Conservation (phyloP, 352 stramenopile species). For the Pythium aristosporum region DNA sequence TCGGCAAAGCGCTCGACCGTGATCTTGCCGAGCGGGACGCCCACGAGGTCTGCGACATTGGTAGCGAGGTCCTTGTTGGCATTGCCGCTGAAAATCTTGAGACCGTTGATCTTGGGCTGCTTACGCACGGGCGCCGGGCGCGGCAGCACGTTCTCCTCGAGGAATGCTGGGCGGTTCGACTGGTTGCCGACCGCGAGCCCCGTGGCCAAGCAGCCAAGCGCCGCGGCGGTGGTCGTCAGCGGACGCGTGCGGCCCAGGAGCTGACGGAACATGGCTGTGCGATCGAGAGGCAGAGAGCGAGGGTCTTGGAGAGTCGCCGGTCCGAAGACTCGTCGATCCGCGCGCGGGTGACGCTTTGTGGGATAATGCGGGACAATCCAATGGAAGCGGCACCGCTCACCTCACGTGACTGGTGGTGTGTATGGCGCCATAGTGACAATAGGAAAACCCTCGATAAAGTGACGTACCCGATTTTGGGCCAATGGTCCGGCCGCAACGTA, state of each 20-base stretch:
- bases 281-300: conserved; percentile 1
- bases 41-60: conserved; percentile 97
- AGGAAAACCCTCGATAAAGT: neutral
- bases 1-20: conserved; percentile 99
- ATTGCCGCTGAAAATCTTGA: conserved; percentile 99
- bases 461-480: conserved; percentile 10
- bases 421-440: conserved; percentile 12
- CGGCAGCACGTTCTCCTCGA: conserved; percentile 53
- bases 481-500: no score
- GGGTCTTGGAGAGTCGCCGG: conserved; percentile 6
- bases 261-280: conserved; percentile 61
- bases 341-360: conserved; percentile 15
- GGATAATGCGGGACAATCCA: conserved; percentile 7
- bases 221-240: conserved; percentile 47
- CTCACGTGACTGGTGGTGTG: conserved; percentile 28
- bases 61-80: conserved; percentile 95
- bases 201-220: conserved; percentile 44
- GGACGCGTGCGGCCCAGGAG: conserved; percentile 53
- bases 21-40: conserved; percentile 97
- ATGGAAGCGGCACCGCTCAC: conserved; percentile 12
- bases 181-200: conserved; percentile 47
- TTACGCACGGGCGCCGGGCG: conserved; percentile 66
- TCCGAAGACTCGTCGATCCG: conserved; percentile 9
- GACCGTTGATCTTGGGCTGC: conserved; percentile 87
- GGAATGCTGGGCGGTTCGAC: conserved; percentile 33